Evolutionary conservation across 176 grass and related monocot species (phyloP).

Genomic region (Triticum dicoccoides): DNA sequence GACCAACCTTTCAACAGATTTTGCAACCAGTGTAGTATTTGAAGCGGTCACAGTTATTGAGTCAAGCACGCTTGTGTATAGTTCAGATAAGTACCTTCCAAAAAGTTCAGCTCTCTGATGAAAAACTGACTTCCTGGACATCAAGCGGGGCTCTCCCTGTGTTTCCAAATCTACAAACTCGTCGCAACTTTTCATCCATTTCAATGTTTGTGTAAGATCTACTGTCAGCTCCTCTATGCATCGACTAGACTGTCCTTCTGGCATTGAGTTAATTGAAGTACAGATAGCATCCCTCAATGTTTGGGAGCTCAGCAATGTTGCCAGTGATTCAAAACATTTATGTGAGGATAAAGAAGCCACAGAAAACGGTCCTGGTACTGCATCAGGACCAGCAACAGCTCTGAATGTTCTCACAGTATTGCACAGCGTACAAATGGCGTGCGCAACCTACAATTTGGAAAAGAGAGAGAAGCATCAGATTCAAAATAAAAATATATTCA

Average conservation of each 20-base stretch:
- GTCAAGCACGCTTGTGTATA: constrained; percentile 70
- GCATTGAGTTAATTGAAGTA: constrained; percentile 80
- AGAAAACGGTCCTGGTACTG: constrained; percentile 37
- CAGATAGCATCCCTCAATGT: constrained; percentile 52
- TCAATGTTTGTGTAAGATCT: constrained; percentile 65
- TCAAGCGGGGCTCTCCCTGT: constrained; percentile 11
- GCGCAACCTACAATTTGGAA: constrained; percentile 57
- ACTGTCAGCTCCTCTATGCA: constrained; percentile 74
- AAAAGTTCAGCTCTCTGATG: constrained; percentile 59
- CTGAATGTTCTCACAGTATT: constrained; percentile 70
- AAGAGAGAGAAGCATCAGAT: constrained; percentile 25
- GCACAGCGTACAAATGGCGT: constrained; percentile 72
- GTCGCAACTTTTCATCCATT: constrained; percentile 54
- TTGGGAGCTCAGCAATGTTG: constrained; percentile 52
- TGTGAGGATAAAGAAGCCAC: constrained; percentile 56
- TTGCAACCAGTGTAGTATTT: constrained; percentile 71
- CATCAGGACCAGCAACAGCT: constrained; percentile 38
- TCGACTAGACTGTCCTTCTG: constrained; percentile 72
- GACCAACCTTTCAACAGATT: constrained; percentile 76
- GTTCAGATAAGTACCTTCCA: constrained; percentile 70
- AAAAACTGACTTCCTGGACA: constrained; percentile 35
- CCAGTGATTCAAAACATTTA: constrained; percentile 63
- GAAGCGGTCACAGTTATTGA: constrained; percentile 71
- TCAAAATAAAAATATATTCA: constrained; percentile 19
- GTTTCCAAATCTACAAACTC: constrained; percentile 31